Conservation (phyloP, 2,329 filamentous ascomycete genomes). For the Metarhizium robertsii region DNA sequence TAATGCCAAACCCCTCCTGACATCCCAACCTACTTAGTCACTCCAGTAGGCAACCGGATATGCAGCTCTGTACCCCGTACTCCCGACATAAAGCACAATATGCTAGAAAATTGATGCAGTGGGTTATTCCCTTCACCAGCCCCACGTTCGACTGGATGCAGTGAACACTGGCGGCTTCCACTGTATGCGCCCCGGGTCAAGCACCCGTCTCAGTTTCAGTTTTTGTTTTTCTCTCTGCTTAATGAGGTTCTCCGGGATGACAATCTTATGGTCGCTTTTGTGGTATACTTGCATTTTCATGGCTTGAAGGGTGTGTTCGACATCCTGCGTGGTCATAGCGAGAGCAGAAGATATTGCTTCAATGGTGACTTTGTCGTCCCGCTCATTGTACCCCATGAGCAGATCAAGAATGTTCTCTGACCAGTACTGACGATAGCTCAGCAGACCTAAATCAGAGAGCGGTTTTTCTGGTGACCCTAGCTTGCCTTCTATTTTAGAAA, state of each 20-base stretch:
- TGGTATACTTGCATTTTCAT: constrained; percentile 93
- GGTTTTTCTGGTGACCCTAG: constrained; percentile 95
- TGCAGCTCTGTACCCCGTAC: constrained; percentile 3
- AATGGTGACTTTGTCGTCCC: constrained; percentile 67
- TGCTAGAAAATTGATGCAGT: not conserved
- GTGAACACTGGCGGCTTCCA: constrained; percentile 97
- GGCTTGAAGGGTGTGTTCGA: constrained; percentile 88
- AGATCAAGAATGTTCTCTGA: constrained; percentile 87
- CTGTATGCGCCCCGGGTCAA: constrained; percentile 70
- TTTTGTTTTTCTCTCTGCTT: constrained; percentile 73
- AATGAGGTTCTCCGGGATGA: constrained; percentile 77
- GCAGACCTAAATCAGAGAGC: constrained; percentile 80
- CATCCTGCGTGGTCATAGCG: constrained; percentile 96
- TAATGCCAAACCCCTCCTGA: not conserved
- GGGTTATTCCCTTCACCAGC: constrained; percentile 54
- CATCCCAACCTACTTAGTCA: not conserved
- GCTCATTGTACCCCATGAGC: constrained; percentile 62
- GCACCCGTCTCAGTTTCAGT: constrained; percentile 63
- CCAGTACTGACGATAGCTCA: constrained; percentile 97
- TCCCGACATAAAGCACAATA: not conserved
- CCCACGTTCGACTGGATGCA: constrained; percentile 85
- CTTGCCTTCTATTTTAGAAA: constrained; percentile 91
- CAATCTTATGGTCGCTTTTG: constrained; percentile 93
- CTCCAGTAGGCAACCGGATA: not conserved
- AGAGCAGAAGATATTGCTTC: constrained; percentile 71